Evolutionary conservation across 176 grass and related monocot species (phyloP).

Genomic region (Cenchrus americanus): DNA sequence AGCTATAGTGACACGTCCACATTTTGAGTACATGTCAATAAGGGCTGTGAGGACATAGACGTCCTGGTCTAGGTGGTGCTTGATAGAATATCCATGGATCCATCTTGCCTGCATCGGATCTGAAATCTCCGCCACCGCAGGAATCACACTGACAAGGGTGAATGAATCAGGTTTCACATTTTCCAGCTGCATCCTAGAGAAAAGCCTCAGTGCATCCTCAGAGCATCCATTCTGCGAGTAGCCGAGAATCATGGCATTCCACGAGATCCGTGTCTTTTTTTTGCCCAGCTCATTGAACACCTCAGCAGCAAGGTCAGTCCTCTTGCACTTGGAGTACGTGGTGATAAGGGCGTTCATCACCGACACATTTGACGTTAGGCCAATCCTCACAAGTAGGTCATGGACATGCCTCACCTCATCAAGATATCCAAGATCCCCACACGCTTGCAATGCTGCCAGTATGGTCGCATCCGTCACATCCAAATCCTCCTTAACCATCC

Average conservation of each 20-base stretch:
- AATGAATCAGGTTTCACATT: constrained; percentile 67
- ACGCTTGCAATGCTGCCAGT: constrained; percentile 54
- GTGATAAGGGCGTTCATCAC: constrained; percentile 64
- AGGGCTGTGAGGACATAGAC: constrained; percentile 64
- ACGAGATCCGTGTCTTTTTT: constrained; percentile 55
- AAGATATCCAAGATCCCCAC: constrained; percentile 53
- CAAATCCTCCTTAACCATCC: constrained; percentile 50
- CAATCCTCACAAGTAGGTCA: constrained; percentile 41
- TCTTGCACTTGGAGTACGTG: constrained; percentile 62
- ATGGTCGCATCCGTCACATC: constrained; percentile 52
- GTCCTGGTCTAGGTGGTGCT: constrained; percentile 47
- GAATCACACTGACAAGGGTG: constrained; percentile 68
- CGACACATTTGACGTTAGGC: constrained; percentile 50
- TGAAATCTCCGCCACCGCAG: constrained; percentile 55
- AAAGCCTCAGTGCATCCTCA: constrained; percentile 53
- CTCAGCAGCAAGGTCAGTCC: constrained; percentile 48
- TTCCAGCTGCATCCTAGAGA: constrained; percentile 56
- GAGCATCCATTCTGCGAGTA: constrained; percentile 52
- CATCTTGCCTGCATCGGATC: constrained; percentile 66
- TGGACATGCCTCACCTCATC: constrained; percentile 55
- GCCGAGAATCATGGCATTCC: constrained; percentile 74
- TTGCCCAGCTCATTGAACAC: constrained; percentile 46
- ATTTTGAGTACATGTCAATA: constrained; percentile 64
- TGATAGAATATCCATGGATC: constrained; percentile 67
- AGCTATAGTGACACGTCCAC: constrained; percentile 44